A percentile compares a stretch with the other conserved stretches of the same genome.
Evolutionary conservation across 441 rosid species (phyloP).

Genomic region (Gossypium gossypioides): DNA sequence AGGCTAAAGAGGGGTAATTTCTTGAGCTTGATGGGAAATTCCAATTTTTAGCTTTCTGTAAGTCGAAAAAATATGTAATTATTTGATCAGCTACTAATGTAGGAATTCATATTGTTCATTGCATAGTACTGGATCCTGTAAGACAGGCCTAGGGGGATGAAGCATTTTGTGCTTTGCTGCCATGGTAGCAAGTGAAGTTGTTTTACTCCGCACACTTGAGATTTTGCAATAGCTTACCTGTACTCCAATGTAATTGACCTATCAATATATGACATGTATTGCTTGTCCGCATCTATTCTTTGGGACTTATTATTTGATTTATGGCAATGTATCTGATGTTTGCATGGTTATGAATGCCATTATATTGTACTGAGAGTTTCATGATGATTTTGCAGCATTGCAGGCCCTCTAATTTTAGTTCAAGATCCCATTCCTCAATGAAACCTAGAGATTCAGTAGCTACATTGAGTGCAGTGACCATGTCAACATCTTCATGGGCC

Average conservation of each 20-base stretch:
- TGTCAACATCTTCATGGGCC: constrained; percentile 55
- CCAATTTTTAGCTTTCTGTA: neutral
- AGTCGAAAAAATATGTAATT: neutral
- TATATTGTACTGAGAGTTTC: neutral
- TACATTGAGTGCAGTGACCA: constrained; percentile 29
- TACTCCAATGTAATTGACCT: neutral
- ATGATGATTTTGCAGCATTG: constrained; percentile 36
- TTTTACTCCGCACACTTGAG: neutral
- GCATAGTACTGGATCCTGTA: neutral
- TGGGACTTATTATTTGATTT: neutral
- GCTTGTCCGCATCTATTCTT: neutral
- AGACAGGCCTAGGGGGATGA: neutral
- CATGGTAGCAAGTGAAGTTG: neutral
- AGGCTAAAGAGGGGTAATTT: neutral
- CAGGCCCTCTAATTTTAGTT: constrained; percentile 50
- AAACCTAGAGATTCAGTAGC: constrained; percentile 37
- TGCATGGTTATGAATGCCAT: neutral
- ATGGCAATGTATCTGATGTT: neutral
- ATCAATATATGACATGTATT: neutral
- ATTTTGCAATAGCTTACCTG: neutral
- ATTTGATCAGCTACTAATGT: neutral
- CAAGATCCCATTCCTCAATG: constrained; percentile 50
- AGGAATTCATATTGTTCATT: neutral
- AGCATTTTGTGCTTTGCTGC: neutral
- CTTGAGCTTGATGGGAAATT: neutral